Percentiles rank a stretch among this genome's conserved stretches.
These are phyloP conservation scores for Epichloe bromicola DNA, from an alignment of 2,329 filamentous ascomycete genomes.

Conservation along the genomic window DNA sequence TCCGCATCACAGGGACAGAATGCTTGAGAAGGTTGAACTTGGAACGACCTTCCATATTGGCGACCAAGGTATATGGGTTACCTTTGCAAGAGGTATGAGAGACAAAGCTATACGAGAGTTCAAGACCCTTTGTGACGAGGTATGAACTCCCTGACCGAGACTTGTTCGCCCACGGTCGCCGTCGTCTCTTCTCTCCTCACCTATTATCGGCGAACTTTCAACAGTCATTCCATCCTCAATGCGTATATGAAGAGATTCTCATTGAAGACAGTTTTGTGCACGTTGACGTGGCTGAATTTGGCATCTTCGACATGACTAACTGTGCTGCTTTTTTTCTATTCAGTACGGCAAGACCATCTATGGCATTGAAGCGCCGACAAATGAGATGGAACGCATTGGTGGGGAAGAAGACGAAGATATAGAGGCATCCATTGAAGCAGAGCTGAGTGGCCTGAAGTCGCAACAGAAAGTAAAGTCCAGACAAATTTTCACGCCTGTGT, in stretches of 20 bases:
- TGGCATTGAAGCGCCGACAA: slow-evolving; percentile 29
- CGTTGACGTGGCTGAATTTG: background rate
- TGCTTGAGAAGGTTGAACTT: slow-evolving; percentile 26
- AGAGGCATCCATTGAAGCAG: slow-evolving; percentile 57
- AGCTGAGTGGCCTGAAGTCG: slow-evolving; percentile 50
- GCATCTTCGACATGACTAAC: background rate
- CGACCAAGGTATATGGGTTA: slow-evolving; percentile 66
- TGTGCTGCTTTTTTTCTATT: background rate
- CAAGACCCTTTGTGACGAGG: slow-evolving; percentile 51
- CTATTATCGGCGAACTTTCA: background rate
- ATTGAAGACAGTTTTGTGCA: too few species aligned
- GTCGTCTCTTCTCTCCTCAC: background rate
- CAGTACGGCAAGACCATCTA: slow-evolving; percentile 56
- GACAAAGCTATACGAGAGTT: slow-evolving; percentile 56
- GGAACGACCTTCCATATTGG: slow-evolving; percentile 47
- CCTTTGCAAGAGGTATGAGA: slow-evolving; percentile 61
- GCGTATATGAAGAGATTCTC: background rate
- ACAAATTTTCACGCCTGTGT: slow-evolving; percentile 38
- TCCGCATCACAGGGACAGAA: slow-evolving; percentile 41
- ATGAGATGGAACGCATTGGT: slow-evolving; percentile 21
- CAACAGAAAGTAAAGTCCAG: slow-evolving; percentile 27
- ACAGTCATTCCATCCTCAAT: background rate
- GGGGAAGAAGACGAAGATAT: slow-evolving; percentile 48
- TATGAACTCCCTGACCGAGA: slow-evolving; percentile 20
- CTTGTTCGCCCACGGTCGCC: background rate